Percentiles rank a stretch among this genome's conserved stretches.
Conservation (phyloP, 2,329 filamentous ascomycete genomes). For the Didymella lethalis region DNA sequence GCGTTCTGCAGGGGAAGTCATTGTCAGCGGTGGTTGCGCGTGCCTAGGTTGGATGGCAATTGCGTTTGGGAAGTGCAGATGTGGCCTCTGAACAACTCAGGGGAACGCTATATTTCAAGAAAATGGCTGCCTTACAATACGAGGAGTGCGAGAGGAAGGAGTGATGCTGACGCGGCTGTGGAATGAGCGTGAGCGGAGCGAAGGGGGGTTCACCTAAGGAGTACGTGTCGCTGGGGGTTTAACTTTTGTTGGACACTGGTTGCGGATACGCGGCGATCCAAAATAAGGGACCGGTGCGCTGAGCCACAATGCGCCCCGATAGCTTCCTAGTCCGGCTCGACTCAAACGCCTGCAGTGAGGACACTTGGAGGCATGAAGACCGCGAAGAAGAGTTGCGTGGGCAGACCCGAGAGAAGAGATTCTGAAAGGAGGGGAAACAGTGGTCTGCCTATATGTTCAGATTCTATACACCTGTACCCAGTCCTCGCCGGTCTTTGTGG, state of each 20-base stretch:
- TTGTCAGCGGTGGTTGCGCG: slow-evolving; percentile 34
- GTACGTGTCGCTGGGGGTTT: slow-evolving; percentile 18
- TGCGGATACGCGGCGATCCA: slow-evolving; percentile 15
- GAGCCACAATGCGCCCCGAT: slow-evolving; percentile 17
- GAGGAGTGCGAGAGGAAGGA: slow-evolving; percentile 15
- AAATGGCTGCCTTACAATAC: slow-evolving; percentile 41
- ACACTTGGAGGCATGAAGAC: slow-evolving; percentile 5
- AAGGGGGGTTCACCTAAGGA: slow-evolving; percentile 14
- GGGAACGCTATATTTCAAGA: slow-evolving; percentile 20
- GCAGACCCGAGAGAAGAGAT: not conserved
- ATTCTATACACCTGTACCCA: slow-evolving; percentile 15
- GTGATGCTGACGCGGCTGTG: slow-evolving; percentile 37
- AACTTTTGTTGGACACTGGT: slow-evolving; percentile 7
- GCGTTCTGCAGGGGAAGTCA: slow-evolving; percentile 39
- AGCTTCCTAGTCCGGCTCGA: slow-evolving; percentile 13
- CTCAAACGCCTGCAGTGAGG: slow-evolving; percentile 11
- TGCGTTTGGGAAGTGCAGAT: slow-evolving; percentile 29
- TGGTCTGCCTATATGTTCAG: slow-evolving; percentile 16
- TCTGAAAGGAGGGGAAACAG: not conserved
- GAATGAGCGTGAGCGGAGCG: slow-evolving; percentile 23
- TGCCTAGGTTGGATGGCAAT: slow-evolving; percentile 3
- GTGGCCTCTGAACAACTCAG: slow-evolving; percentile 36
- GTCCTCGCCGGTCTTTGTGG: slow-evolving; percentile 16
- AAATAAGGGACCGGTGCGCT: slow-evolving; percentile 14
- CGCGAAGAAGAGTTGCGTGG: slow-evolving; percentile 1